Evolutionary conservation across 75 land plant genomes (phyloP), one percentile per base, ranked within the genome.

Genomic region (Larix kaempferi): DNA sequence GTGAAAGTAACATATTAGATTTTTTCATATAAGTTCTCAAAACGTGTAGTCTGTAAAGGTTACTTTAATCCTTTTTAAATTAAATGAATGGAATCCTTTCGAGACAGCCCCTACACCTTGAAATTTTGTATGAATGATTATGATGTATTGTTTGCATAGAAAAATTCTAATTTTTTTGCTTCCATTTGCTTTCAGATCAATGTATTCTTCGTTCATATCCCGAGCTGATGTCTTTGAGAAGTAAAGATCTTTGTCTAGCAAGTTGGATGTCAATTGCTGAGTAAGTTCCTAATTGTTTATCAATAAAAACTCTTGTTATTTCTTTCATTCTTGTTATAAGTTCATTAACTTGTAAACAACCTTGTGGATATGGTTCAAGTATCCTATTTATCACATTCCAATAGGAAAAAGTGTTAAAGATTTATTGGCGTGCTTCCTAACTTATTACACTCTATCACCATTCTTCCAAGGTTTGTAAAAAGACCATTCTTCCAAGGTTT

Each of bases 231-330:
- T 59, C 81, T n/a, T 63, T 87, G 57, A 86, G 75, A 78, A 93
- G 86, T 72, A 75, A 81, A 23, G 95, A 93, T 58, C 87, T 93
- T 39, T 84, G 86, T 21, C 95, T 93, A 11, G 89, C 93, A 26
- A 93, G 95, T 67, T 93, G 93, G 95, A 81, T 93, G 94, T 82
- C 94, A 12, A 85, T 93, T 74, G 88, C 96, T 44, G 91, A 94
- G 96, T 93, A 81, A 41, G 64, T 33, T 41, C 27, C 61, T 57
- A 57, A n/a, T n/a, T n/a, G n/a, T n/a, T n/a, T n/a, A n/a, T n/a
- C n/a, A n/a, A n/a, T n/a, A n/a, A n/a, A n/a, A n/a, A n/a, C n/a
- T n/a, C n/a, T n/a, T n/a, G n/a, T n/a, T n/a, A n/a, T n/a, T n/a
- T n/a, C n/a, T n/a, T n/a, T n/a, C n/a, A n/a, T n/a, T n/a, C n/a